Percentiles rank a stretch among this genome's conserved stretches.
These are phyloP conservation scores for Yamadazyma tumulicola DNA, from an alignment of 805 yeast species.

Conservation along the genomic window DNA sequence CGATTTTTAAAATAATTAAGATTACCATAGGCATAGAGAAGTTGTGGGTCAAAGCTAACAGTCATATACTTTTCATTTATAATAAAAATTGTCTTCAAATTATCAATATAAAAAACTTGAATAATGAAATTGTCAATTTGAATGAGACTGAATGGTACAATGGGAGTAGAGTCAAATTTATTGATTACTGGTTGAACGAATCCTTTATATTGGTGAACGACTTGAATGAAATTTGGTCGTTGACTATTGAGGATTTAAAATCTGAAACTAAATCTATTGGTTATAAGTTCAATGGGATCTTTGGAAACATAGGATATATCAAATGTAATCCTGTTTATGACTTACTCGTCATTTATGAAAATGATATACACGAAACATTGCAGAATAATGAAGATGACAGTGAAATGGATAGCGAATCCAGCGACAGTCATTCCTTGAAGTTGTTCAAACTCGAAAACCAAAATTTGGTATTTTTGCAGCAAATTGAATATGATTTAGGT, in stretches of 20 bases:
- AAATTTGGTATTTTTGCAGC: constrained; percentile 12
- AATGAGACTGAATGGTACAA: constrained; percentile 28
- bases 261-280: constrained; percentile 16
- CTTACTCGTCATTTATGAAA: constrained; percentile 13
- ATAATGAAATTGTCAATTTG: constrained; percentile 24
- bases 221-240: constrained; percentile 6
- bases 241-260: constrained; percentile 2
- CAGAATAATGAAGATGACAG: constrained; percentile 4
- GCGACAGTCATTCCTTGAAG: constrained; percentile 4
- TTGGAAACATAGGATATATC: constrained; percentile 3
- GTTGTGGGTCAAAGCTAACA: constrained; percentile 37
- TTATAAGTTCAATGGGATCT: constrained; percentile 9
- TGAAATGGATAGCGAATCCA: constrained; percentile 4
- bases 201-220: constrained; percentile 22
- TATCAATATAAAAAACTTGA: constrained; percentile 29
- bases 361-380: constrained; percentile 1
- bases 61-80: constrained; percentile 34
- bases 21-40: constrained; percentile 27
- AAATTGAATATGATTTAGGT: constrained; percentile 5
- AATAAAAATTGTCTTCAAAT: constrained; percentile 29
- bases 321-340: constrained; percentile 23
- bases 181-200: constrained; percentile 23
- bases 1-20: constrained; percentile 31
- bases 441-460: constrained; percentile 9
- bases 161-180: constrained; percentile 20